Base-by-base conservation (phyloP, 2,329 filamentous ascomycete species). In the Raffaelea albimanens region DNA sequence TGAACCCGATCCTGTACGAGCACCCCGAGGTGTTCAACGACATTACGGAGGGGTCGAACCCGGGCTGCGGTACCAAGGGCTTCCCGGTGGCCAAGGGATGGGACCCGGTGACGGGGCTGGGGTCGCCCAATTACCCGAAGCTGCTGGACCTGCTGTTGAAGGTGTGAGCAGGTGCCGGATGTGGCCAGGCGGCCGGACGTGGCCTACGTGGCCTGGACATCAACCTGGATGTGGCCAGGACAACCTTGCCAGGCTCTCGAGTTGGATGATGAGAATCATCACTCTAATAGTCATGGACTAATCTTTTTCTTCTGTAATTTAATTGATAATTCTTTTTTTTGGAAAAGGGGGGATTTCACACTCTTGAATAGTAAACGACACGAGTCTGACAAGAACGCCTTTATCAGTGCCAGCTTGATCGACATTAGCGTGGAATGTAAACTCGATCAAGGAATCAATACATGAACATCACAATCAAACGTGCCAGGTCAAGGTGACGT, bases 1-100 rank as follows among this genome's bases (percentile, higher is more conserved):
- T 65, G 43, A 63, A 63, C 45, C 61, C 60, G 3, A 48, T 53
- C 2, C 40, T 57, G 48, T 63, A 63, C 41, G 44, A 50, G 18
- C 56, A 63, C 44, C 59, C 61, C 1, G 57, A 60, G 31, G 57
- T 60, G 10, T 58, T 63, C 34, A 58, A 59, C 40, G 61, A 63
- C 43, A 52, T 63, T 13, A 57, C 54, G 7, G 50, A 47, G 1
- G 61, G 61, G 2, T 50, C 49, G 4, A 63, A 62, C 44, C 61
- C 62, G 2, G 61, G 61, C 9, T 64, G 61, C 25, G 55, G 57
- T n/a, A 61, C 57, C 2, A 33, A 50, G 4, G 62, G 62, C 0
- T 64, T 63, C 42, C 52, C 52, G 2, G 61, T 59, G 3, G 53
- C 51, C 10, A 41, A 50, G 23, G 58, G 58, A 7, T 61, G 58